Conservation (phyloP, 257 asterid genomes). For the Salvia miltiorrhiza region DNA sequence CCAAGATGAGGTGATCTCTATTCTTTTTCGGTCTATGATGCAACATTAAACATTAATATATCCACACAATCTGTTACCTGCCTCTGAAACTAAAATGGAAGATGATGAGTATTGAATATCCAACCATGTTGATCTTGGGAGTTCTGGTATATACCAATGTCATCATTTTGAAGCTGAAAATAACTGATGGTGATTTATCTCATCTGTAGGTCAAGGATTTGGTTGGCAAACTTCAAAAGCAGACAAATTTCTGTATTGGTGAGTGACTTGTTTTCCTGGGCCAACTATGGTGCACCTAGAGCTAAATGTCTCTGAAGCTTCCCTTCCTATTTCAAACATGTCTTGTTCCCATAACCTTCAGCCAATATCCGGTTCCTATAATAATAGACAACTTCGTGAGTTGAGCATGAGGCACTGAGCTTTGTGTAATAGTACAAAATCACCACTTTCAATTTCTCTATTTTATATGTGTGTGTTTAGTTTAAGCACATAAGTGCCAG, state of each 20-base stretch:
- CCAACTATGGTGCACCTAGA: constrained; percentile 2
- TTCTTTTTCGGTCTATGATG: constrained; percentile 16
- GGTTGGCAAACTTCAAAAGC: constrained; percentile 60
- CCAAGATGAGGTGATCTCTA: constrained; percentile 61
- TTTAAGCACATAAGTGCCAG: background rate
- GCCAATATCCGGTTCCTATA: too few relatives aligned
- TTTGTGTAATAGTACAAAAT: background rate
- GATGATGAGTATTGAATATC: background rate
- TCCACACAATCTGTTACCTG: constrained; percentile 7
- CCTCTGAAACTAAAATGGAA: constrained; percentile 9
- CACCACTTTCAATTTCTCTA: background rate
- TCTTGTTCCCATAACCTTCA: constrained; percentile 1
- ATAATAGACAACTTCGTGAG: too few relatives aligned
- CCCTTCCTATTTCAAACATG: background rate
- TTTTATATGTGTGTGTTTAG: background rate
- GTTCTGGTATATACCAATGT: background rate
- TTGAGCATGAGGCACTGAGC: background rate
- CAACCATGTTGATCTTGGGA: constrained; percentile 9
- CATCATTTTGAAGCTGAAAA: constrained; percentile 3
- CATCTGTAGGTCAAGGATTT: constrained; percentile 72
- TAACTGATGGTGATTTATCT: constrained; percentile 11
- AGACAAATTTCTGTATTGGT: constrained; percentile 72
- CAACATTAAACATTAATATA: constrained; percentile 7
- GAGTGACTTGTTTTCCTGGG: constrained; percentile 29
- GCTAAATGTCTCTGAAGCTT: constrained; percentile 6